phyloP scores from a whole-genome alignment of 768 basidiomycete genomes.

The Cubamyces lactineus region DNA sequence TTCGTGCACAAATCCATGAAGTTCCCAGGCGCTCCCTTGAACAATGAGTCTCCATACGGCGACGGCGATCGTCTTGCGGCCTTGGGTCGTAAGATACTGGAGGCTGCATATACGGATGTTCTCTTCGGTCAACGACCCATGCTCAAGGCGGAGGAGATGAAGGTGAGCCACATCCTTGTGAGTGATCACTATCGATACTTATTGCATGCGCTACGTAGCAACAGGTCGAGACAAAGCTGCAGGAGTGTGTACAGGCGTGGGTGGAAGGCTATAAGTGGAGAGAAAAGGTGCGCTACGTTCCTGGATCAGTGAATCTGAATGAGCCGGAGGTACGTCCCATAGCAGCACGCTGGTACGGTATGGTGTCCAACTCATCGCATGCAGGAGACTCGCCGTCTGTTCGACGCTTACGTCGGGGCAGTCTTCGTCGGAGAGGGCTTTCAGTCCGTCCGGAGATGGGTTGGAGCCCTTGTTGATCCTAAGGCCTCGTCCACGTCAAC shows the following conservation, averaged over 20 bases:
- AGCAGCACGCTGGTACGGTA: background rate
- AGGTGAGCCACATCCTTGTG: constrained; percentile 34
- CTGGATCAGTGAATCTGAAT: constrained; percentile 41
- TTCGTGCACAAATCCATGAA: constrained; percentile 72
- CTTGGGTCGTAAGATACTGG: constrained; percentile 56
- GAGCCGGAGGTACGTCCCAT: constrained; percentile 39
- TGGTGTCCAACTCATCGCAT: constrained; percentile 10
- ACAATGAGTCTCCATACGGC: constrained; percentile 49
- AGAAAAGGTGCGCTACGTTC: constrained; percentile 53
- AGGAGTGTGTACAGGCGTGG: constrained; percentile 52
- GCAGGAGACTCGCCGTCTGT: constrained; percentile 60
- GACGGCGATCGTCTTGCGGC: constrained; percentile 62
- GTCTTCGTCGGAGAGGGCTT: constrained; percentile 61
- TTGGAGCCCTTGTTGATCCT: constrained; percentile 54
- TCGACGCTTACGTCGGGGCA: constrained; percentile 69
- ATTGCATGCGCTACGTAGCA: constrained; percentile 25
- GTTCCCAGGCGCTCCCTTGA: constrained; percentile 29
- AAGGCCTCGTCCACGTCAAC: constrained; percentile 9
- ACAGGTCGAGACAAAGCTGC: constrained; percentile 37
- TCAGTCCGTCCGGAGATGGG: constrained; percentile 54
- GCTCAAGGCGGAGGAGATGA: constrained; percentile 49
- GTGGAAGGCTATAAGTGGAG: constrained; percentile 54
- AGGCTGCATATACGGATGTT: constrained; percentile 54
- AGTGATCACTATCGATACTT: background rate
- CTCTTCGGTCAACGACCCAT: constrained; percentile 44